A percentile compares a stretch with the other conserved stretches of the same genome.
Evolutionary conservation across 2,329 filamentous ascomycete species (phyloP).

Genomic region (Escovopsis weberi): DNA sequence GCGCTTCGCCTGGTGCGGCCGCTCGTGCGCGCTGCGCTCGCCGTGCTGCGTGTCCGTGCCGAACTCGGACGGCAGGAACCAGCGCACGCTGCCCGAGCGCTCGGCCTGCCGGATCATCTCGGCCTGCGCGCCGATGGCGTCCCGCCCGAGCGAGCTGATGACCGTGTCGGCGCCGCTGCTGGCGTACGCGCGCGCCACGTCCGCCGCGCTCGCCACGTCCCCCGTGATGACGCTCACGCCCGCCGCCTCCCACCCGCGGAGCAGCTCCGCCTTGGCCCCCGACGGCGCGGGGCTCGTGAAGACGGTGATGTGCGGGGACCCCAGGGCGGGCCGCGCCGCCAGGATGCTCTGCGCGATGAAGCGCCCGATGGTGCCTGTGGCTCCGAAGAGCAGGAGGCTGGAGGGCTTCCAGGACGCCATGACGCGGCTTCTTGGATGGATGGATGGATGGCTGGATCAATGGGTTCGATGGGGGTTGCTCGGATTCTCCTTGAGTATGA

Average conservation of each 20-base stretch:
- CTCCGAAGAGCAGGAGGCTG: constrained; percentile 16
- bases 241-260: constrained; percentile 1
- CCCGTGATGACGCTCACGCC: constrained; percentile 12
- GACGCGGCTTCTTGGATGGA: too few species aligned
- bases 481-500: too few species aligned
- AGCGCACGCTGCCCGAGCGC: constrained; percentile 35
- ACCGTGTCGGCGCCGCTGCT: constrained; percentile 46
- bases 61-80: constrained; percentile 56
- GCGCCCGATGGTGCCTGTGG: constrained; percentile 26
- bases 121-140: constrained; percentile 46
- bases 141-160: constrained; percentile 48
- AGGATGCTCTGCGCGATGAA: constrained; percentile 26
- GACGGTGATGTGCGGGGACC: constrained; percentile 16
- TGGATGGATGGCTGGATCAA: too few species aligned
- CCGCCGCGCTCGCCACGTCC: constrained; percentile 21
- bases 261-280: neutral
- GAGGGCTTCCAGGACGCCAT: constrained; percentile 2
- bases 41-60: constrained; percentile 51
- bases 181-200: constrained; percentile 44
- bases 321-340: constrained; percentile 19
- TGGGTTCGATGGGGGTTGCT: too few species aligned
- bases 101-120: constrained; percentile 46
- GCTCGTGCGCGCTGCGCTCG: constrained; percentile 41
- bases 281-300: constrained; percentile 12
- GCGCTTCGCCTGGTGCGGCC: constrained; percentile 55